Percentiles rank a stretch among this genome's conserved stretches.
These are phyloP conservation scores for Phytophthora melonis DNA, from an alignment of 352 stramenopile species.

Conservation along the genomic window DNA sequence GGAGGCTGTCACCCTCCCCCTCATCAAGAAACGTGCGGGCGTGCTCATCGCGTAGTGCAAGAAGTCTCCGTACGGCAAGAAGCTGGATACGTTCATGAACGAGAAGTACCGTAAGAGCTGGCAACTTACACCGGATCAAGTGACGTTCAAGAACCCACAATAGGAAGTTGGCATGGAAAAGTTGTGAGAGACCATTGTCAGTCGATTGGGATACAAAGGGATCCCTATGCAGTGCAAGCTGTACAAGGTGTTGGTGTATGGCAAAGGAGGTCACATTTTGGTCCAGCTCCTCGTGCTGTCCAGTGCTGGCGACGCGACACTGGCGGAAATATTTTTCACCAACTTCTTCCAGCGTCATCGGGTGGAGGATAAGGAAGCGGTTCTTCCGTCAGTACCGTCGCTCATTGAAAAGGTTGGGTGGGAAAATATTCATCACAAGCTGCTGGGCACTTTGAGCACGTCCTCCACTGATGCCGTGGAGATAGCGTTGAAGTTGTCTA, in stretches of 20 bases:
- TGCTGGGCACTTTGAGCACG: not conserved
- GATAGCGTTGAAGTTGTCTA: not conserved
- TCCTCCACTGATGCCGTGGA: not conserved
- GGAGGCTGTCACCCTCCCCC: not conserved
- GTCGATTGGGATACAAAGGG: slow-evolving; percentile 24
- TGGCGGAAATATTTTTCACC: not conserved
- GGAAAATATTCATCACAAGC: not conserved
- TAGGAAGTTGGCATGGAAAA: slow-evolving; percentile 14
- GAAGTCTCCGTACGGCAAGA: not conserved
- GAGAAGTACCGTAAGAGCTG: not conserved
- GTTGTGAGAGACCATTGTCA: not conserved
- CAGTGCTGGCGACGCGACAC: not conserved
- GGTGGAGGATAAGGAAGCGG: not conserved
- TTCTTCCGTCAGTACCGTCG: not conserved
- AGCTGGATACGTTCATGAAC: not conserved
- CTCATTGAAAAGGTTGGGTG: not conserved
- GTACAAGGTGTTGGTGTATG: slow-evolving; percentile 71
- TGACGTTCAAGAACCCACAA: slow-evolving; percentile 14
- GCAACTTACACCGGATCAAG: not conserved
- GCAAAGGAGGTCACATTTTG: slow-evolving; percentile 48
- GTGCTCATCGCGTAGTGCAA: not conserved
- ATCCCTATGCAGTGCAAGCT: slow-evolving; percentile 24
- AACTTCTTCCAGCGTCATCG: not conserved
- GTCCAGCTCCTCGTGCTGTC: not conserved
- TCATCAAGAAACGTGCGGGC: not conserved